phyloP scores from a whole-genome alignment of 495 filamentous ascomycete genomes.

The Aspergillus biplanus region DNA sequence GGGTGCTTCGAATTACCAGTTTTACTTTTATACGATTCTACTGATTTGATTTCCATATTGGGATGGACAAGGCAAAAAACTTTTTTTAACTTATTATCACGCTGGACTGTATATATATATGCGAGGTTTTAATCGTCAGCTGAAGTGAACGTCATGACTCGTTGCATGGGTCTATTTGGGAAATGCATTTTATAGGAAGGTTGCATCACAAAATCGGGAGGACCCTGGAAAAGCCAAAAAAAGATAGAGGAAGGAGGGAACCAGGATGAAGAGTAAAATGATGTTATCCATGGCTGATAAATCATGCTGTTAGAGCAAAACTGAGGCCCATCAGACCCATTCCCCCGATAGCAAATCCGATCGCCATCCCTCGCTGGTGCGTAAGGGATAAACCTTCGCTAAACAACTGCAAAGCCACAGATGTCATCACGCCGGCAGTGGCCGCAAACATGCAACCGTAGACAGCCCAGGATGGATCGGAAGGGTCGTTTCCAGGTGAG shows the following conservation, averaged over 20 bases:
- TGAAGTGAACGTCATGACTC: constrained; percentile 13
- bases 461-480: constrained; percentile 65
- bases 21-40: neutral
- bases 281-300: neutral
- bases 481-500: constrained; percentile 41
- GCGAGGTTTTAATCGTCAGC: constrained; percentile 2
- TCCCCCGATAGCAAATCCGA: constrained; percentile 82
- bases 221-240: neutral
- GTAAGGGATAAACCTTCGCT: constrained; percentile 80
- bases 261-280: constrained; percentile 6
- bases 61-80: neutral
- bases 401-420: constrained; percentile 87
- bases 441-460: constrained; percentile 90
- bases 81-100: neutral
- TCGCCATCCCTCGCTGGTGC: constrained; percentile 78
- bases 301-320: constrained; percentile 74
- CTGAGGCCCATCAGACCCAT: constrained; percentile 89
- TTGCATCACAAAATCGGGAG: neutral
- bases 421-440: constrained; percentile 93
- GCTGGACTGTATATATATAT: neutral
- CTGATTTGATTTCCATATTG: neutral
- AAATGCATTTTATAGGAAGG: neutral
- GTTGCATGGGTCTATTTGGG: constrained; percentile 6
- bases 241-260: neutral
- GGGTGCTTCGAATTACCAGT: neutral